phyloP scores from a whole-genome alignment of 129 eudicot species.

The Ambrosia artemisiifolia region DNA sequence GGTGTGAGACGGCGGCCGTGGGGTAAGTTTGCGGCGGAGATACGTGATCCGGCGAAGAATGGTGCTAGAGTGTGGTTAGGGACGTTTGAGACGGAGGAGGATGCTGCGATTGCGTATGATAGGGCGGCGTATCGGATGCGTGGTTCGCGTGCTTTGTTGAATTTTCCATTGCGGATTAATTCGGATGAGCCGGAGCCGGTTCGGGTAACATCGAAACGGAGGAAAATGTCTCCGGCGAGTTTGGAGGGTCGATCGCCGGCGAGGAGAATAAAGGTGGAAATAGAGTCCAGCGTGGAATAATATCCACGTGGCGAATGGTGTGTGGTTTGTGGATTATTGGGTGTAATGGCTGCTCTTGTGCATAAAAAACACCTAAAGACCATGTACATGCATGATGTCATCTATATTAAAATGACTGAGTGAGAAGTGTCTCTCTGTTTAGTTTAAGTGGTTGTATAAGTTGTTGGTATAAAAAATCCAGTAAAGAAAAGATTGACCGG shows the following conservation, averaged over 20 bases:
- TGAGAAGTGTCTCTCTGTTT: no score
- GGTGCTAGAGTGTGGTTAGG: conserved; percentile 87
- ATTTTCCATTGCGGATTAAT: conserved; percentile 68
- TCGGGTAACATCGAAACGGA: conserved; percentile 48
- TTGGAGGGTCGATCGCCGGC: conserved; percentile 35
- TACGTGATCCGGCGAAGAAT: conserved; percentile 72
- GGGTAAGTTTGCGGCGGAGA: conserved; percentile 90
- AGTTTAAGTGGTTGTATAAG: no score
- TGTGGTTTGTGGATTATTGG: not conserved
- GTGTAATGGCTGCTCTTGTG: no score
- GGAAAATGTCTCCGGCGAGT: conserved; percentile 24
- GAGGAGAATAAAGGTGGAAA: conserved; percentile 35
- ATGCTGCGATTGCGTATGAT: conserved; percentile 76
- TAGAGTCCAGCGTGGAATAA: not conserved
- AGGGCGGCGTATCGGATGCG: conserved; percentile 74
- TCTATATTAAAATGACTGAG: no score
- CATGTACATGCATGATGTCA: no score
- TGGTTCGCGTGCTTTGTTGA: conserved; percentile 74
- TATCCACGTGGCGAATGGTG: not conserved
- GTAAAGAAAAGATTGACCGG: no score
- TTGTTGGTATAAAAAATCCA: no score
- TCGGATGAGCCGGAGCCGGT: conserved; percentile 83
- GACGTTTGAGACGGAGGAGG: conserved; percentile 75
- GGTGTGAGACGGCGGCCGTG: conserved; percentile 80
- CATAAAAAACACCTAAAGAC: no score